These are phyloP conservation scores for Hymenotorrendiella dingleyae DNA, from an alignment of 2,329 filamentous ascomycete species.

Conservation along the genomic window DNA sequence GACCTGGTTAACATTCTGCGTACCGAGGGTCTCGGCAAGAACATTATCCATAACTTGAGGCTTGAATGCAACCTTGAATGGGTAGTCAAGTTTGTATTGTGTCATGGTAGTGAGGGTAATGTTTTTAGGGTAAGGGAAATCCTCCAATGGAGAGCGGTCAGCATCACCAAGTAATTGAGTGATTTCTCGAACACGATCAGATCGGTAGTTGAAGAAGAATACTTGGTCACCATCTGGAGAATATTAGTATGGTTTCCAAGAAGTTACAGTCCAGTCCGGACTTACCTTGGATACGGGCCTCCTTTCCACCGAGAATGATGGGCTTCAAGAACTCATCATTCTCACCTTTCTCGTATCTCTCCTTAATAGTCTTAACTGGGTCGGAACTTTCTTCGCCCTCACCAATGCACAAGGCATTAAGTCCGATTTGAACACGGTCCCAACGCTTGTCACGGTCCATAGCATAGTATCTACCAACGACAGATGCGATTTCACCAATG, in stretches of 20 bases:
- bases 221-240: slow-evolving; percentile 76
- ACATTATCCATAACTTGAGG: slow-evolving; percentile 97
- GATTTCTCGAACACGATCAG: slow-evolving; percentile 92
- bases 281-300: slow-evolving; percentile 76
- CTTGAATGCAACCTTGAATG: slow-evolving; percentile 86
- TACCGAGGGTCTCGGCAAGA: slow-evolving; percentile 92
- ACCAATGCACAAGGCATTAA: slow-evolving; percentile 76
- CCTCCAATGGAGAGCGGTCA: slow-evolving; percentile 82
- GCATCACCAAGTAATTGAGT: slow-evolving; percentile 89
- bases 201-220: slow-evolving; percentile 99
- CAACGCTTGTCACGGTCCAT: slow-evolving; percentile 99
- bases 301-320: slow-evolving; percentile 86
- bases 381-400: slow-evolving; percentile 84
- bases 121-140: slow-evolving; percentile 92
- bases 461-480: slow-evolving; percentile 94
- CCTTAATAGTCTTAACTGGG: slow-evolving; percentile 79
- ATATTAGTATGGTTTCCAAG: slow-evolving; percentile 9
- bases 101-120: slow-evolving; percentile 92
- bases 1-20: slow-evolving; percentile 85
- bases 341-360: slow-evolving; percentile 80
- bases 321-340: slow-evolving; percentile 98
- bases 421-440: slow-evolving; percentile 85
- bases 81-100: slow-evolving; percentile 92
- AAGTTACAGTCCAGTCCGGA: background rate
- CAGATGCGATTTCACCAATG: slow-evolving; percentile 79